These are phyloP conservation scores for Ochromonadaceae sp. DNA, from an alignment of 352 stramenopile species.

Conservation along the genomic window DNA sequence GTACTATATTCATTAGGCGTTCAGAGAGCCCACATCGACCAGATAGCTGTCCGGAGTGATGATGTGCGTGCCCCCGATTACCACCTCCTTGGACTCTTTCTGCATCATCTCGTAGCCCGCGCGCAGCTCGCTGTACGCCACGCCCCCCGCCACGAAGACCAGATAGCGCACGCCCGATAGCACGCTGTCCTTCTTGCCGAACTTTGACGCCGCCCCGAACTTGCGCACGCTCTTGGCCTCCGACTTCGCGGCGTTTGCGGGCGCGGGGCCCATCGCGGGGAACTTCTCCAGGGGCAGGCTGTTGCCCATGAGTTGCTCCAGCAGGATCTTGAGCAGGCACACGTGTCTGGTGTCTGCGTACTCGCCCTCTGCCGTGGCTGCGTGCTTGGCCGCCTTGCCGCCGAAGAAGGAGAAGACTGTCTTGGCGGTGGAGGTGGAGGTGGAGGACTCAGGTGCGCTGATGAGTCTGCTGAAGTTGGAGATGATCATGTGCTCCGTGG, in stretches of 20 bases:
- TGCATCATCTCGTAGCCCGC: slow-evolving; percentile 41
- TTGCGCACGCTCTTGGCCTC: slow-evolving; percentile 6
- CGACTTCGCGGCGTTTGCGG: not conserved
- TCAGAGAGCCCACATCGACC: slow-evolving; percentile 39
- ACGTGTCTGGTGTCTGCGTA: slow-evolving; percentile 45
- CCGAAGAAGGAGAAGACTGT: not conserved
- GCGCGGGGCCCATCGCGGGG: slow-evolving; percentile 1
- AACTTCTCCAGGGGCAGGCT: slow-evolving; percentile 4
- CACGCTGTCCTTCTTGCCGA: slow-evolving; percentile 38
- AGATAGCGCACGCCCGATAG: slow-evolving; percentile 64
- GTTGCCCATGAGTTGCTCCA: slow-evolving; percentile 30
- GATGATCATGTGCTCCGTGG: slow-evolving; percentile 37
- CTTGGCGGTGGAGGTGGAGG: slow-evolving; percentile 15
- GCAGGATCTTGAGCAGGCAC: slow-evolving; percentile 36
- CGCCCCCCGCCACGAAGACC: slow-evolving; percentile 80
- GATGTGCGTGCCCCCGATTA: slow-evolving; percentile 27
- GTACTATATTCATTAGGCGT: no score
- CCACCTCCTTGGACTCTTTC: slow-evolving; percentile 26
- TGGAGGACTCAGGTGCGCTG: slow-evolving; percentile 34
- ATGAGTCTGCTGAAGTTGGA: slow-evolving; percentile 49
- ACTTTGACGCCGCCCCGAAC: not conserved
- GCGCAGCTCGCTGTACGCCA: slow-evolving; percentile 76
- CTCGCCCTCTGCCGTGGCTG: slow-evolving; percentile 38
- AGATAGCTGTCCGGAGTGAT: slow-evolving; percentile 24
- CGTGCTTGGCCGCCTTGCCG: not conserved